A percentile compares a stretch with the other conserved stretches of the same genome.
Evolutionary conservation across 129 eudicot species (phyloP).

Genomic region (Flaveria sonorensis): DNA sequence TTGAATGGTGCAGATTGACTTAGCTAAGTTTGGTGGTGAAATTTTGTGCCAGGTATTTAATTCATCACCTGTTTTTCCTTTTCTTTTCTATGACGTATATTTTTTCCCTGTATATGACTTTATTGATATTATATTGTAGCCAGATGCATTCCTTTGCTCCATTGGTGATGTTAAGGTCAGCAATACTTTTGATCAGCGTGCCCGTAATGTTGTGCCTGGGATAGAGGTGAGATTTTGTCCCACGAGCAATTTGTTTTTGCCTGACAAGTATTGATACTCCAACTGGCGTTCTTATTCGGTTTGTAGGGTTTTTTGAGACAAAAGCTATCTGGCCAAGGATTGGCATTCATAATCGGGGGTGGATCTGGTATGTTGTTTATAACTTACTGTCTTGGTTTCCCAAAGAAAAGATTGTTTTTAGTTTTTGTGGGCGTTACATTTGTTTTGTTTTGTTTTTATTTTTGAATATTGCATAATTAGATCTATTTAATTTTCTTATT

Average conservation of each 20-base stretch:
- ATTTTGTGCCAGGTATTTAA: conserved; percentile 76
- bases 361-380: conserved; percentile 73
- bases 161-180: conserved; percentile 89
- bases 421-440: not conserved
- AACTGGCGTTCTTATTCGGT: conserved; percentile 26
- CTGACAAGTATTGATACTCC: not conserved
- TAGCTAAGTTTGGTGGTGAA: conserved; percentile 88
- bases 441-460: not conserved
- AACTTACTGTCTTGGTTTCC: not conserved
- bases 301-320: conserved; percentile 91
- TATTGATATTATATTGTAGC: conserved; percentile 58
- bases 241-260: not conserved
- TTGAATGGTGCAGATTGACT: conserved; percentile 68
- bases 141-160: conserved; percentile 98
- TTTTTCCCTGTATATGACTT: conserved; percentile 35
- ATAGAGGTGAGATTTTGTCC: conserved; percentile 60
- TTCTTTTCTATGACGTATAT: not conserved
- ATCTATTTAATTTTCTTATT: conserved; percentile 11
- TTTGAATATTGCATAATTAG: not conserved
- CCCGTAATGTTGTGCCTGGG: conserved; percentile 80
- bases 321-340: conserved; percentile 93
- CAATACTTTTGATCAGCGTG: conserved; percentile 79
- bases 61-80: conserved; percentile 5
- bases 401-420: not conserved
- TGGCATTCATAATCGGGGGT: conserved; percentile 89